These are phyloP conservation scores for Globisporangium paddicum DNA, from an alignment of 352 stramenopile genomes.

Conservation along the genomic window DNA sequence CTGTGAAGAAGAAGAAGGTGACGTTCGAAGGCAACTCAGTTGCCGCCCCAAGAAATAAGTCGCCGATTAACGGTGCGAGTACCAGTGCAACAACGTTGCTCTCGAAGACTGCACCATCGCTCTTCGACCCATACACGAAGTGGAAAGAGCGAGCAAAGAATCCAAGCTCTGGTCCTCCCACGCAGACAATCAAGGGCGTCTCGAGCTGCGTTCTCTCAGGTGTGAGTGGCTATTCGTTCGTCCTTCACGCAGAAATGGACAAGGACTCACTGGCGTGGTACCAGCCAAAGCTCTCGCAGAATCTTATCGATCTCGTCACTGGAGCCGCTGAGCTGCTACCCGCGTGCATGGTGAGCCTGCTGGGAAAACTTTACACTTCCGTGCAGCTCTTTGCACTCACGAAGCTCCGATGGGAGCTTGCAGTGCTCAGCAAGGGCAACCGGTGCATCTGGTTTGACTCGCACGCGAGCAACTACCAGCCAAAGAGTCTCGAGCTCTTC, in stretches of 20 bases:
- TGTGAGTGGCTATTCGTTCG: neutral
- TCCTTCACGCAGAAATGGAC: neutral
- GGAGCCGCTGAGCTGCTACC: neutral
- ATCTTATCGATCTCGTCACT: neutral
- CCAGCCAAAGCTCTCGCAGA: neutral
- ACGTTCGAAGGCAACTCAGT: no score
- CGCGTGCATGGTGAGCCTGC: neutral
- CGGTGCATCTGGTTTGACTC: neutral
- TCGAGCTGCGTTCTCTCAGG: neutral
- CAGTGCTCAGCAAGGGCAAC: neutral
- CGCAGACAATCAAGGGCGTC: neutral
- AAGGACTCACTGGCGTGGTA: neutral
- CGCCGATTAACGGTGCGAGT: no score
- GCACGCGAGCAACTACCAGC: neutral
- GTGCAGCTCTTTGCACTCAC: neutral
- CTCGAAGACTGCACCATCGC: no score
- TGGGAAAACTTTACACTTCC: neutral
- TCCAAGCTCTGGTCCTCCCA: neutral
- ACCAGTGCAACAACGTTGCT: no score
- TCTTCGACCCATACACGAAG: no score
- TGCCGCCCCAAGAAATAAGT: no score
- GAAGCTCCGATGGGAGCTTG: neutral
- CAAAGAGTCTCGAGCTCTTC: slow-evolving; percentile 3
- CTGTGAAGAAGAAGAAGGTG: no score
- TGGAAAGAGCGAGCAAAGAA: no score